Evolutionary conservation across 225 moss, liverwort and hornwort genomes (phyloP).

Genomic region (Physcomitrellopsis africana): DNA sequence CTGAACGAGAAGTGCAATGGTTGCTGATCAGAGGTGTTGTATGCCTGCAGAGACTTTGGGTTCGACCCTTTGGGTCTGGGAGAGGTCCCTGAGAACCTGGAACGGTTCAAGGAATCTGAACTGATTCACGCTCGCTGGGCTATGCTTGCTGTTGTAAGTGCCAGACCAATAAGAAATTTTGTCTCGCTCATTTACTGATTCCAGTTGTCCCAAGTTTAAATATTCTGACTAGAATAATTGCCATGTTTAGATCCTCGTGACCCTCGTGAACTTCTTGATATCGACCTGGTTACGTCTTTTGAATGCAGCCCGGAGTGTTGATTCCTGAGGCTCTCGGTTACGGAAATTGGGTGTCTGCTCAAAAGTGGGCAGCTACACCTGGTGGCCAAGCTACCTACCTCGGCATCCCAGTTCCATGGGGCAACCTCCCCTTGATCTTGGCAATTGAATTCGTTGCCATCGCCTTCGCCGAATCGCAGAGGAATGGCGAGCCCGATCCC

Average conservation of each 20-base stretch:
- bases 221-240: no score
- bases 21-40: no score
- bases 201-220: no score
- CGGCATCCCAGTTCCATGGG: constrained; percentile 75
- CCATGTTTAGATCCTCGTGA: no score
- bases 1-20: no score
- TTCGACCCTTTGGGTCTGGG: constrained; percentile 78
- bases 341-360: constrained; percentile 75
- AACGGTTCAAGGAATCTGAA: constrained; percentile 72
- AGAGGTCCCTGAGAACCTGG: constrained; percentile 64
- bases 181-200: no score
- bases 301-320: constrained; percentile 61
- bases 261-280: no score
- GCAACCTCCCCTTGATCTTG: constrained; percentile 63
- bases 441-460: constrained; percentile 59
- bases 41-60: constrained; percentile 61
- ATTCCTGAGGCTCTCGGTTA: constrained; percentile 68
- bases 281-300: not conserved
- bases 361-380: constrained; percentile 79
- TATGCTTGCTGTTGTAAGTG: constrained; percentile 69
- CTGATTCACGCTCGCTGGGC: constrained; percentile 73
- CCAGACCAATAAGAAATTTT: no score
- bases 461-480: constrained; percentile 67
- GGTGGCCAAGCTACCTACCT: constrained; percentile 73
- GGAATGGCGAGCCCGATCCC: constrained; percentile 60